Evolutionary conservation across 495 filamentous ascomycete species (phyloP).

Genomic region (Astrocystis sublimbata): DNA sequence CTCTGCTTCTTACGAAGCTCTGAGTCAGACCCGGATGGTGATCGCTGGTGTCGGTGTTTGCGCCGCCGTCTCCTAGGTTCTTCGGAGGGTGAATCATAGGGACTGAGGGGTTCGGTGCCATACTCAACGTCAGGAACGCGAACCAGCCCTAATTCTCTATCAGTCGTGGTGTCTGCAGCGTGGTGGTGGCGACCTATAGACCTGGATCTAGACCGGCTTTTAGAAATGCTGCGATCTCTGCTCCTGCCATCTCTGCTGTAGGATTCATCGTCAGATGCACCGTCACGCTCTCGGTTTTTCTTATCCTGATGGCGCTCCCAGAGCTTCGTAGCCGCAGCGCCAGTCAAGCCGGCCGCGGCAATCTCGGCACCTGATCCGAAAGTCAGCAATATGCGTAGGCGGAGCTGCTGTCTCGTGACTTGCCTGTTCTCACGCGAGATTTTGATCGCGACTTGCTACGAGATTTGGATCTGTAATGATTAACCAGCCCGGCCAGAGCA

Average conservation of each 20-base stretch:
- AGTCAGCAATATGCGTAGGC: slow-evolving; percentile 11
- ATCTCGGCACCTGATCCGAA: slow-evolving; percentile 53
- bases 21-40: slow-evolving; percentile 45
- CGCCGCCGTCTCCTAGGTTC: slow-evolving; percentile 22
- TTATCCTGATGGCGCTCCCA: slow-evolving; percentile 76
- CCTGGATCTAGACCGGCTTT: slow-evolving; percentile 51
- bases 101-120: slow-evolving; percentile 45
- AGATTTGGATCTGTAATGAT: slow-evolving; percentile 67
- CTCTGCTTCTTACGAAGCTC: slow-evolving; percentile 59
- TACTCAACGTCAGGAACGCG: slow-evolving; percentile 47
- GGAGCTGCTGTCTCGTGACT: not conserved
- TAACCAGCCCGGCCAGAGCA: slow-evolving; percentile 71
- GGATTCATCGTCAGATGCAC: slow-evolving; percentile 31
- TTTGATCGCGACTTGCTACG: slow-evolving; percentile 54
- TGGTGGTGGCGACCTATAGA: slow-evolving; percentile 37
- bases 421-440: slow-evolving; percentile 53
- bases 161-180: slow-evolving; percentile 52
- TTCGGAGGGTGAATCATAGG: slow-evolving; percentile 36
- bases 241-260: slow-evolving; percentile 40
- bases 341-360: slow-evolving; percentile 73
- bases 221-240: slow-evolving; percentile 49
- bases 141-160: slow-evolving; percentile 72
- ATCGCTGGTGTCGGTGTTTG: slow-evolving; percentile 27
- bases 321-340: slow-evolving; percentile 75
- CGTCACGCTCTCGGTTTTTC: slow-evolving; percentile 57